These are phyloP conservation scores for Rhizopus arrhizus DNA, from an alignment of 371 early-diverging fungal genomes.

Conservation along the genomic window DNA sequence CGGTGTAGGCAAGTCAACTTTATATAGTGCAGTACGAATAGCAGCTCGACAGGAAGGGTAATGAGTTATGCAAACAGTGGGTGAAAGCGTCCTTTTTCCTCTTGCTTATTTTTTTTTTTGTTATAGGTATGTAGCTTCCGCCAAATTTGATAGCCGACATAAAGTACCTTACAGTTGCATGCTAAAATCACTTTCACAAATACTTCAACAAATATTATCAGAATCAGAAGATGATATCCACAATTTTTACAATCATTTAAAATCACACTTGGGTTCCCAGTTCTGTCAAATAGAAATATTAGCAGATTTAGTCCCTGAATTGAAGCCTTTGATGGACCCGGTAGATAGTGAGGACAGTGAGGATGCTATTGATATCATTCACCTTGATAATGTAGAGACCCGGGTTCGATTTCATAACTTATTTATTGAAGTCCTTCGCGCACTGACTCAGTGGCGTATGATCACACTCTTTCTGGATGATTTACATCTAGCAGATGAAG, in stretches of 20 bases:
- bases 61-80: background rate
- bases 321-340: constrained; percentile 38
- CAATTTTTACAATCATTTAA: constrained; percentile 37
- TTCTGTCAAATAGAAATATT: constrained; percentile 39
- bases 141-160: constrained; percentile 47
- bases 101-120: background rate
- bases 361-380: constrained; percentile 22
- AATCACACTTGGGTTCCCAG: constrained; percentile 36
- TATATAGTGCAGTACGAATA: constrained; percentile 40
- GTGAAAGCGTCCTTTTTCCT: background rate
- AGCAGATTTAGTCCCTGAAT: constrained; percentile 46
- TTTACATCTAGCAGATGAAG: constrained; percentile 51
- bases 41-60: constrained; percentile 49
- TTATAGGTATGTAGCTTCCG: constrained; percentile 40
- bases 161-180: constrained; percentile 46
- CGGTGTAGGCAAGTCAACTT: constrained; percentile 50
- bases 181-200: constrained; percentile 43
- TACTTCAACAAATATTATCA: constrained; percentile 47
- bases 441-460: constrained; percentile 47
- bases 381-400: constrained; percentile 45
- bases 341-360: constrained; percentile 23
- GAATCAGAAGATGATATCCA: constrained; percentile 46
- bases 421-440: constrained; percentile 47
- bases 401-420: constrained; percentile 44
- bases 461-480: constrained; percentile 53